Conservation (phyloP, 2,329 filamentous ascomycete species). For the Fusarium mexicanum region DNA sequence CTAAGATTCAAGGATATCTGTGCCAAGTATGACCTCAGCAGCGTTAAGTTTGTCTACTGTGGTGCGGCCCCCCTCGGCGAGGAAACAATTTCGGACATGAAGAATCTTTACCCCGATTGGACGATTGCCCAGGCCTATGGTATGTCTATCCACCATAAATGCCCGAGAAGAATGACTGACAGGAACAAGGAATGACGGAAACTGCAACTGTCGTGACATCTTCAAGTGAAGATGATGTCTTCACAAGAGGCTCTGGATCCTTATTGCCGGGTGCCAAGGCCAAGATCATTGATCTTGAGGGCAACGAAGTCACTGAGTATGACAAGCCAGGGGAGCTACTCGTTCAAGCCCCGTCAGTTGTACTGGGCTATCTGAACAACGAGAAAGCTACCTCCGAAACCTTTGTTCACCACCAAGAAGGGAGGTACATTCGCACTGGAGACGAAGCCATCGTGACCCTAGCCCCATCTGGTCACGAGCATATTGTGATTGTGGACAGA, state of each 20-base stretch:
- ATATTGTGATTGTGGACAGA: slow-evolving; percentile 85
- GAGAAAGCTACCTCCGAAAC: slow-evolving; percentile 84
- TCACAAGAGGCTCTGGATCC: slow-evolving; percentile 73
- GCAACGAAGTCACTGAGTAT: slow-evolving; percentile 72
- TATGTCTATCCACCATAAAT: slow-evolving; percentile 58
- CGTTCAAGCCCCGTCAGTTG: slow-evolving; percentile 80
- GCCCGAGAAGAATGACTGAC: background rate
- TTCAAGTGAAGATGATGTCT: slow-evolving; percentile 67
- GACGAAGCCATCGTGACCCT: slow-evolving; percentile 80
- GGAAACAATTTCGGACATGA: slow-evolving; percentile 72
- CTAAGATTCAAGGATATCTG: background rate
- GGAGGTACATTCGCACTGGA: slow-evolving; percentile 82
- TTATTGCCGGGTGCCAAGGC: slow-evolving; percentile 70
- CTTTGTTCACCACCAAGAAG: slow-evolving; percentile 72
- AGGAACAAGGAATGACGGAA: slow-evolving; percentile 55
- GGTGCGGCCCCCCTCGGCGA: slow-evolving; percentile 75
- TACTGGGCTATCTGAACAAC: slow-evolving; percentile 87
- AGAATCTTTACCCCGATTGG: slow-evolving; percentile 70
- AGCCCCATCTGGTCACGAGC: slow-evolving; percentile 74
- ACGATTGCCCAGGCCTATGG: slow-evolving; percentile 77
- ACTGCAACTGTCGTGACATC: slow-evolving; percentile 16
- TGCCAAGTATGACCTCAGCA: slow-evolving; percentile 24
- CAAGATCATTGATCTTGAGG: slow-evolving; percentile 72
- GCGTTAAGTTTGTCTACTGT: slow-evolving; percentile 9
- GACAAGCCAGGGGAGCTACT: slow-evolving; percentile 82